phyloP scores from a whole-genome alignment of 306 rosid species.

The Gillenia trifoliata region DNA sequence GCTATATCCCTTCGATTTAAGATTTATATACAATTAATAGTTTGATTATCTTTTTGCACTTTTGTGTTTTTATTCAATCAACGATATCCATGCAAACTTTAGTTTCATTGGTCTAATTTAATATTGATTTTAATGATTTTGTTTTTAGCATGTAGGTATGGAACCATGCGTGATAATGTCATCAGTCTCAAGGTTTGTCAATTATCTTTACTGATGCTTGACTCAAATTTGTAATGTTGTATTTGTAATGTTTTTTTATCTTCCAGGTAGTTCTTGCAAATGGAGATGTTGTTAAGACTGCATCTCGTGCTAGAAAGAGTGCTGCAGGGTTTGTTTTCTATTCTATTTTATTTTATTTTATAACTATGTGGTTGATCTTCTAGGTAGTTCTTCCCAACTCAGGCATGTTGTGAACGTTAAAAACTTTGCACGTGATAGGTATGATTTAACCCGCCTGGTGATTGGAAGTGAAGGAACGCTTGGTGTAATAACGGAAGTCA shows the following conservation, averaged over 20 bases:
- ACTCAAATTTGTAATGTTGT: constrained; percentile 13
- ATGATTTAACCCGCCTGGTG: constrained; percentile 87
- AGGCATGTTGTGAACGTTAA: constrained; percentile 3
- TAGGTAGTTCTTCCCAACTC: not conserved
- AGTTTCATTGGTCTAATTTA: constrained; percentile 13
- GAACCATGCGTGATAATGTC: constrained; percentile 98
- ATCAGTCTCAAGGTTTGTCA: constrained; percentile 67
- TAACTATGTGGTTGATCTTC: not conserved
- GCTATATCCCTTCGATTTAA: not conserved
- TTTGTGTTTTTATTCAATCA: not conserved
- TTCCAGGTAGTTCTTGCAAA: constrained; percentile 83
- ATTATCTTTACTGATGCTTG: not conserved
- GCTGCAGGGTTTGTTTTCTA: constrained; percentile 76
- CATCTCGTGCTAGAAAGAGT: constrained; percentile 95
- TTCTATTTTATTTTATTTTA: no score
- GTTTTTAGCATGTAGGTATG: constrained; percentile 70
- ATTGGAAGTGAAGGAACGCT: constrained; percentile 99
- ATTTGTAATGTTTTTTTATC: constrained; percentile 28
- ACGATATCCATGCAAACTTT: not conserved
- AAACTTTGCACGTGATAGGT: constrained; percentile 38
- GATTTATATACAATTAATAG: not conserved
- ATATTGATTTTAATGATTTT: constrained; percentile 31
- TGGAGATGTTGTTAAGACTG: constrained; percentile 89
- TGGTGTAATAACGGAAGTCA: constrained; percentile 86
- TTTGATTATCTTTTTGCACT: not conserved